Conservation (phyloP, 2,329 filamentous ascomycete genomes). For the Lizonia empirigonia region DNA sequence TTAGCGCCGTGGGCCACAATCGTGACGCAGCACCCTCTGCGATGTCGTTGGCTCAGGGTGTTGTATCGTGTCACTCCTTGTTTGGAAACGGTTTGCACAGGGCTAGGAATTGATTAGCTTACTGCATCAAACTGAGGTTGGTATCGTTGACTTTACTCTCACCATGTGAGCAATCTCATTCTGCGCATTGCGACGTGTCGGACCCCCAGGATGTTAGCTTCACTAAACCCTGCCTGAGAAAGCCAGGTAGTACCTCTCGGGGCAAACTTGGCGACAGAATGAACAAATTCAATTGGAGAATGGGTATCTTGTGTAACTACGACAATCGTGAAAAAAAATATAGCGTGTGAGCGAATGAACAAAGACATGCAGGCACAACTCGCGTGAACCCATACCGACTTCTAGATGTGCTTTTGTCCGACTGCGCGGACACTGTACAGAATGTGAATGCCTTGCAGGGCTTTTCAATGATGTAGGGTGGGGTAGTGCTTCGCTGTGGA, state of each 20-base stretch:
- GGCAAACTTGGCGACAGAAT: not conserved
- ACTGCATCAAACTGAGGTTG: not conserved
- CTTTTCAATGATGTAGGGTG: constrained; percentile 9
- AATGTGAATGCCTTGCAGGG: constrained; percentile 14
- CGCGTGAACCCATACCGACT: constrained; percentile 7
- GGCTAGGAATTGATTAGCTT: not conserved
- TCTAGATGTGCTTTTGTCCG: constrained; percentile 20
- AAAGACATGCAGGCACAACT: not conserved
- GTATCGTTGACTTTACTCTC: not conserved
- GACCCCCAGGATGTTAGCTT: too few species aligned
- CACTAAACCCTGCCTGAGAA: too few species aligned
- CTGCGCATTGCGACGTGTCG: too few species aligned
- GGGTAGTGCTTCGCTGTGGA: constrained; percentile 5
- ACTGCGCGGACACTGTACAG: constrained; percentile 37
- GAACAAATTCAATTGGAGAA: constrained; percentile 28
- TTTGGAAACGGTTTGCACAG: not conserved
- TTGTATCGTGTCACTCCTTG: not conserved
- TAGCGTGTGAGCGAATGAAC: constrained; percentile 2
- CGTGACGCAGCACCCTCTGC: constrained; percentile 6
- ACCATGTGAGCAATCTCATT: not conserved
- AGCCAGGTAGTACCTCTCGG: not conserved
- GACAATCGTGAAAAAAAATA: constrained; percentile 20
- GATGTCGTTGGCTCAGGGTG: not conserved
- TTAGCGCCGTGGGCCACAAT: not conserved
- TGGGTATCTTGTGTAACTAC: constrained; percentile 40